phyloP scores from a whole-genome alignment of 179 eudicot genomes.

The Vitellaria paradoxa region DNA sequence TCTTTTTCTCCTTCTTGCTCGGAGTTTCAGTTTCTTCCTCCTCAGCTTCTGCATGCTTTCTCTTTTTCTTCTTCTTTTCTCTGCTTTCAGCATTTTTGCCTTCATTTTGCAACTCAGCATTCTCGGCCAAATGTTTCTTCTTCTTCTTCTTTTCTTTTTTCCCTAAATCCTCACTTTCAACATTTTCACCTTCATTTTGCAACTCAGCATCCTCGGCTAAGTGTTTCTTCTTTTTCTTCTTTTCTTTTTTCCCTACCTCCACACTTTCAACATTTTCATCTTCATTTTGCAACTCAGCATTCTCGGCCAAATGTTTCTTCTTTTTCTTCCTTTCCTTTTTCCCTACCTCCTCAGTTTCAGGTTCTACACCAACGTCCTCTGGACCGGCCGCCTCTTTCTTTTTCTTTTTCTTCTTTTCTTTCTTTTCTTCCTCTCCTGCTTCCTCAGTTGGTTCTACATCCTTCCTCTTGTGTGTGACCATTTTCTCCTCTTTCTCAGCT shows the following conservation, averaged over 20 bases:
- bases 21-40: constrained; percentile 39
- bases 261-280: constrained; percentile 19
- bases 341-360: constrained; percentile 24
- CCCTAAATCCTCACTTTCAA: constrained; percentile 16
- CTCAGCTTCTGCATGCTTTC: constrained; percentile 37
- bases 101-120: constrained; percentile 29
- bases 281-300: constrained; percentile 29
- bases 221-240: constrained; percentile 59
- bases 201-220: constrained; percentile 30
- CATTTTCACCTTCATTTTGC: constrained; percentile 21
- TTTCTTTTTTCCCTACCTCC: constrained; percentile 30
- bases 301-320: constrained; percentile 46
- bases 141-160: constrained; percentile 51
- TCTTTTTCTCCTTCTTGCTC: constrained; percentile 58
- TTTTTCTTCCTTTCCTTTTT: constrained; percentile 68
- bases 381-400: constrained; percentile 35
- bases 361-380: constrained; percentile 26
- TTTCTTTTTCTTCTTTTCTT: constrained; percentile 50
- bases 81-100: constrained; percentile 22
- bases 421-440: constrained; percentile 30
- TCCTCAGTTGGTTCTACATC: constrained; percentile 11
- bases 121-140: constrained; percentile 46
- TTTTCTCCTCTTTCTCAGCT: constrained; percentile 32
- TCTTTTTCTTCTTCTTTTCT: constrained; percentile 57
- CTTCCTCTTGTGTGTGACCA: constrained; percentile 20